A percentile compares a stretch with the other conserved stretches of the same genome.
Conservation (phyloP, 2,329 filamentous ascomycete genomes). For the Neonectria hederae region DNA sequence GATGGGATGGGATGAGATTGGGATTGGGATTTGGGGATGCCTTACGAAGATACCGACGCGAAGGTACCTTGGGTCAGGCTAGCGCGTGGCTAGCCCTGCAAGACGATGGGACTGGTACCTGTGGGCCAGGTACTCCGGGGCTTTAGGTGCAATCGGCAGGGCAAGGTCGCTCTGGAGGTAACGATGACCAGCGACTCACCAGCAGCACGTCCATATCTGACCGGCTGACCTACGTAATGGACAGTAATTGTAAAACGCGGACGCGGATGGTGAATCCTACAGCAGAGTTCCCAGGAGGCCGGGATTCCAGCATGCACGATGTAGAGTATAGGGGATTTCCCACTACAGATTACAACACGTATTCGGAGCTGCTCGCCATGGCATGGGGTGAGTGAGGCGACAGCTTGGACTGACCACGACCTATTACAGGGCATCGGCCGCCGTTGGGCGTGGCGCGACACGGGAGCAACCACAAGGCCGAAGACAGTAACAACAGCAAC, state of each 20-base stretch:
- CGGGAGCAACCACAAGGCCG: neutral
- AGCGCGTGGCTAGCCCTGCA: neutral
- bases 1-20: slow-evolving; percentile 17
- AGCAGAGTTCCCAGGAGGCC: neutral
- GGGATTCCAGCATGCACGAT: neutral
- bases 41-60: slow-evolving; percentile 7
- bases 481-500: neutral
- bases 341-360: slow-evolving; percentile 5
- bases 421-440: neutral
- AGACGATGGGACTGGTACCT: slow-evolving; percentile 1
- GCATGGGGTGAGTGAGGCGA: slow-evolving; percentile 8
- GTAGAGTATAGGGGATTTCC: neutral
- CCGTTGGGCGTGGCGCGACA: slow-evolving; percentile 24
- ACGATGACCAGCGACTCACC: neutral
- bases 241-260: neutral
- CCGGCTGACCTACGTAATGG: neutral
- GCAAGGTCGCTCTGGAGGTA: neutral
- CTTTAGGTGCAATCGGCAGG: neutral
- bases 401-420: neutral
- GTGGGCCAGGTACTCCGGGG: neutral
- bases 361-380: slow-evolving; percentile 7
- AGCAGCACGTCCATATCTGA: neutral
- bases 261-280: neutral
- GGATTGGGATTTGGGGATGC: slow-evolving; percentile 21
- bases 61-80: slow-evolving; percentile 3